phyloP scores from a whole-genome alignment of 2,329 filamentous ascomycete species.

The Dactylellina cionopaga region DNA sequence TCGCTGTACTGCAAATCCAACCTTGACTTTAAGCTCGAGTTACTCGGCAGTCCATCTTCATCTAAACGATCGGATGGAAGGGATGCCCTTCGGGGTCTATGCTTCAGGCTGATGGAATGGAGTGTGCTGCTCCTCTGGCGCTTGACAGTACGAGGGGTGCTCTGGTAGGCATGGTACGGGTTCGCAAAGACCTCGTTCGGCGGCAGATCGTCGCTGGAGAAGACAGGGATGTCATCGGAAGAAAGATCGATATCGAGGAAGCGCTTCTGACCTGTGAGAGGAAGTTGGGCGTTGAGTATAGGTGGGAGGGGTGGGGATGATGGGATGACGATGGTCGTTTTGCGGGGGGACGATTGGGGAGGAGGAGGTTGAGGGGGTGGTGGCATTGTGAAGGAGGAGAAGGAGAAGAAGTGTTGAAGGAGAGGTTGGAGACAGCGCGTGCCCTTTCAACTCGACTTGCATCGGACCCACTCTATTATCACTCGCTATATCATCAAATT shows the following conservation, averaged over 20 bases:
- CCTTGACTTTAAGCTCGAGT: slow-evolving; percentile 9
- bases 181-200: slow-evolving; percentile 35
- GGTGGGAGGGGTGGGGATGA: slow-evolving; percentile 27
- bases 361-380: background rate
- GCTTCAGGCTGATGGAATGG: slow-evolving; percentile 7
- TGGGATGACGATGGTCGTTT: background rate
- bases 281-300: background rate
- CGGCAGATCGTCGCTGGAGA: slow-evolving; percentile 44
- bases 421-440: background rate
- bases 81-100: background rate
- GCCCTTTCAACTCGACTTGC: too few species aligned
- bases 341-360: background rate
- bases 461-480: too few species aligned
- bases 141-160: slow-evolving; percentile 18
- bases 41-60: slow-evolving; percentile 3
- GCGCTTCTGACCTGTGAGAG: slow-evolving; percentile 32
- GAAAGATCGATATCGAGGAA: slow-evolving; percentile 36
- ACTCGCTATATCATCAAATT: too few species aligned
- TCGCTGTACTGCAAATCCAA: background rate
- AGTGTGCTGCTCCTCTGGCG: slow-evolving; percentile 7
- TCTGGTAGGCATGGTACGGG: slow-evolving; percentile 26
- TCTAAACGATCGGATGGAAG: slow-evolving; percentile 22
- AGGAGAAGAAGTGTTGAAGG: background rate
- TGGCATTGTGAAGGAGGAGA: too few species aligned
- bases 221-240: slow-evolving; percentile 43